Evolutionary conservation across 2,329 filamentous ascomycete genomes (phyloP), one percentile per base, ranked within the genome.

Genomic region (Peltaster fructicola): DNA sequence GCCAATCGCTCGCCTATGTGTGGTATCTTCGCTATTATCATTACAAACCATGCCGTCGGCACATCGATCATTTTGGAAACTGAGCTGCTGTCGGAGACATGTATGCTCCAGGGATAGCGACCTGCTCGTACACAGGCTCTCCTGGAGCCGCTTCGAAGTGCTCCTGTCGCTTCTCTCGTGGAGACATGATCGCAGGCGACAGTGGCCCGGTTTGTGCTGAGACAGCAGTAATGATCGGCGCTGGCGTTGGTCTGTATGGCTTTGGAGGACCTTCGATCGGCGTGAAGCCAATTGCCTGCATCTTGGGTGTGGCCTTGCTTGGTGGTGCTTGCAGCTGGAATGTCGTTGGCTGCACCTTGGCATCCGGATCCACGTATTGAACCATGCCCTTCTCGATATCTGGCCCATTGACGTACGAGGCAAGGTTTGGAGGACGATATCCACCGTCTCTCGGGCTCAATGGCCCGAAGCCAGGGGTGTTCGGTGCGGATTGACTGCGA

Each of bases 261-360:
- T 25, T 14, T 8, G 27, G 23, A 14, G 35, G 35, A 15, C 33
- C 38, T 15, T 36, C 27, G 5, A 47, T 35, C 2, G 65, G 54
- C 12, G 64, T 61, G 47, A 88, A 81, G 19, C 62, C 68, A 11
- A 59, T 61, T 41, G 74, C 69, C 18, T 56, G 52, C 26, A 66
- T 53, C 51, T 70, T 77, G 14, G 81, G 81, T 0, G 79, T 88
- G 5, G 81, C 73, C 49, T 76, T 81, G 50, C 63, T 62, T 0
- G 85, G 85, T 19, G 85, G 82, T 10, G 82, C 63, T 57, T 91
- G 80, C 20, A 95, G 70, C 45, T 77, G 73, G 63, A 95, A 93
- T n/a, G 70, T 61, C 61, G 66, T 30, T 36, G 57, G 33, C 20
- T 34, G 29, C 14, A 33, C 45, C 38, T 60, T 38, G 35, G 58